Conservation (phyloP, 805 yeast species). For the Metschnikowia cerradonensis region DNA sequence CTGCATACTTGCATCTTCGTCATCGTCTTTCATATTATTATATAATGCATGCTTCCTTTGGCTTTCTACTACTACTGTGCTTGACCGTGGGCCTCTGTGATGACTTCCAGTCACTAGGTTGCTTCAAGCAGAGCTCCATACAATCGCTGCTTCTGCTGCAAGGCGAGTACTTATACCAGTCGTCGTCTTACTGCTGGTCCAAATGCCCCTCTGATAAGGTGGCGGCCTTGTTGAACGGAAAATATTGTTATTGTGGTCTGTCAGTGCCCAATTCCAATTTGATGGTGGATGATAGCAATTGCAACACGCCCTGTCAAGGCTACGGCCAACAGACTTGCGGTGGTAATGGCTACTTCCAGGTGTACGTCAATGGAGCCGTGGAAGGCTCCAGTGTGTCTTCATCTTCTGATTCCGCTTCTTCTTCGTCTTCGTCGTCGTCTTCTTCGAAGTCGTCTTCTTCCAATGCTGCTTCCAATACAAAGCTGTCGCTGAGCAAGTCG, state of each 20-base stretch:
- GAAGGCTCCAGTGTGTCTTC: slow-evolving; percentile 14
- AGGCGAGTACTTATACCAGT: slow-evolving; percentile 55
- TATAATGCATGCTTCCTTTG: slow-evolving; percentile 1
- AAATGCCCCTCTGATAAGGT: slow-evolving; percentile 39
- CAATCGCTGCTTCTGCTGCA: slow-evolving; percentile 27
- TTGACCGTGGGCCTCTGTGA: slow-evolving; percentile 6
- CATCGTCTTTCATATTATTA: no score
- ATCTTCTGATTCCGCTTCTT: slow-evolving; percentile 12
- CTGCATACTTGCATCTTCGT: neutral
- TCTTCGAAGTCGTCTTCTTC: slow-evolving; percentile 13
- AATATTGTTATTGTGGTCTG: slow-evolving; percentile 66
- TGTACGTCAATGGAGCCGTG: slow-evolving; percentile 38
- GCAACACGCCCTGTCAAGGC: slow-evolving; percentile 50
- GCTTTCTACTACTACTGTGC: slow-evolving; percentile 11
- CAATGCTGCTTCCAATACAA: slow-evolving; percentile 5
- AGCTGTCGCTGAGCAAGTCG: neutral
- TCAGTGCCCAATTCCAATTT: slow-evolving; percentile 27
- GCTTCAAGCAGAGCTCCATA: slow-evolving; percentile 15
- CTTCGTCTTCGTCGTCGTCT: slow-evolving; percentile 14
- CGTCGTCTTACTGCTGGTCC: slow-evolving; percentile 52
- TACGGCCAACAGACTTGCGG: slow-evolving; percentile 61
- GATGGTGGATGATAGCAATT: slow-evolving; percentile 14
- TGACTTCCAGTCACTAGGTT: slow-evolving; percentile 14
- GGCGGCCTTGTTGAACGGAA: slow-evolving; percentile 43
- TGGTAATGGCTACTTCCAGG: slow-evolving; percentile 38